Percentiles rank a stretch among this genome's conserved stretches.
Evolutionary conservation across 129 eudicot genomes (phyloP).

Genomic region (Oenanthe sinensis): DNA sequence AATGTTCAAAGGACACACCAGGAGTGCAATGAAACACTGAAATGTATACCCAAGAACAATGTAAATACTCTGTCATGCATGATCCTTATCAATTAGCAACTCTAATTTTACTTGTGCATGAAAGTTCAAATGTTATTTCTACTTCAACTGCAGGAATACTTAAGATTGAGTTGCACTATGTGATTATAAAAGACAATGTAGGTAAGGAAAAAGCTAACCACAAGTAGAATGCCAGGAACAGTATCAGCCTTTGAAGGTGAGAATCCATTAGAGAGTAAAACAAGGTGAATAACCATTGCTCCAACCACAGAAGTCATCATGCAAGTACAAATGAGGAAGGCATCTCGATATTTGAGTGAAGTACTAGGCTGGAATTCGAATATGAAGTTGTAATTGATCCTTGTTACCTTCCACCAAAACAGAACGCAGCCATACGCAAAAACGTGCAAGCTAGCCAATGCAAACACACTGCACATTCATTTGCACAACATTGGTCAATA

Average conservation of each 20-base stretch:
- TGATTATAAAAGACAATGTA: neutral
- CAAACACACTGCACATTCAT: conserved; percentile 63
- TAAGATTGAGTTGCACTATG: neutral
- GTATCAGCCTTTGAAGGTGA: conserved; percentile 52
- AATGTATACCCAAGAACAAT: neutral
- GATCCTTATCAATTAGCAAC: neutral
- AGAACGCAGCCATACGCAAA: conserved; percentile 95
- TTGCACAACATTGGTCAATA: neutral
- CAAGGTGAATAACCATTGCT: conserved; percentile 81
- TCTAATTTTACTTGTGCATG: too few species aligned
- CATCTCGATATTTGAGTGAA: conserved; percentile 75
- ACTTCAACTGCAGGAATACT: too few species aligned
- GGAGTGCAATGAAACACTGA: conserved; percentile 49
- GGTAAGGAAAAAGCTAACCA: conserved; percentile 33
- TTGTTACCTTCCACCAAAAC: conserved; percentile 78
- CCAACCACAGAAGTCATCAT: conserved; percentile 83
- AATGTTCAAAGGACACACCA: conserved; percentile 72
- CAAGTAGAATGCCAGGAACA: conserved; percentile 73
- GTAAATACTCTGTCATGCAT: neutral
- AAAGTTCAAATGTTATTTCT: neutral
- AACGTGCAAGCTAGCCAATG: conserved; percentile 75
- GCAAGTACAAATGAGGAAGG: conserved; percentile 75
- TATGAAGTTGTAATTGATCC: conserved; percentile 83
- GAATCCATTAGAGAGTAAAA: conserved; percentile 51
- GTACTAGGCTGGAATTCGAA: conserved; percentile 68